Conservation (phyloP, 768 basidiomycete genomes). For the Mycena polygramma region DNA sequence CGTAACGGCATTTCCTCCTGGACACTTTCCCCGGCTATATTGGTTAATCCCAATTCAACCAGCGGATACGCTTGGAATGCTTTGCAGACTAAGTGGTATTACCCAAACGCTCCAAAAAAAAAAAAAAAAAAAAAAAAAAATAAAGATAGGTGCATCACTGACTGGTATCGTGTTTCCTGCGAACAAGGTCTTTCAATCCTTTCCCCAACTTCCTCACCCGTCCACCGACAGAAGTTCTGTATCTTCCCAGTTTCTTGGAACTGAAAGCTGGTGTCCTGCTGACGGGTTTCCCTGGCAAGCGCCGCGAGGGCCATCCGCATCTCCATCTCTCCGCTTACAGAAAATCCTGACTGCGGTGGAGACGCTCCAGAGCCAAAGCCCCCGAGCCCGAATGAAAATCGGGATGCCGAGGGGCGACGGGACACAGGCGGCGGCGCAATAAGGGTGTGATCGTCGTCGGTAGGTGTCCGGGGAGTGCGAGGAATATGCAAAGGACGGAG, state of each 20-base stretch:
- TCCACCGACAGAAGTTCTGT: slow-evolving; percentile 23
- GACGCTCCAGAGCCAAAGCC: slow-evolving; percentile 42
- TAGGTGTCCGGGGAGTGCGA: slow-evolving; percentile 45
- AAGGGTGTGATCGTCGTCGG: slow-evolving; percentile 45
- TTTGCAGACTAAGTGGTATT: no score
- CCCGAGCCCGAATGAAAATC: slow-evolving; percentile 46
- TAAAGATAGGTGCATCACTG: slow-evolving; percentile 13
- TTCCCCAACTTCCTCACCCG: slow-evolving; percentile 48
- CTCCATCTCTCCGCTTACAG: slow-evolving; percentile 72
- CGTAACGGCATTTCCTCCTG: no score
- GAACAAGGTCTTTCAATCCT: slow-evolving; percentile 51
- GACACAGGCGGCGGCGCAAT: slow-evolving; percentile 36
- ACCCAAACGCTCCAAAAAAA: no score
- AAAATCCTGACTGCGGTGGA: slow-evolving; percentile 55
- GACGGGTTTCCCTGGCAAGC: slow-evolving; percentile 43
- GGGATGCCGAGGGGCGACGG: slow-evolving; percentile 33
- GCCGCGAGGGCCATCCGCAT: slow-evolving; percentile 67
- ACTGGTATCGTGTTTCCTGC: slow-evolving; percentile 23
- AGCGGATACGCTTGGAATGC: no score
- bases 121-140: no score
- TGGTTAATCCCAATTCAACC: no score
- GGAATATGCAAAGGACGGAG: slow-evolving; percentile 37
- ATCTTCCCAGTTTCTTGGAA: slow-evolving; percentile 39
- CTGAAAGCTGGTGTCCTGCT: slow-evolving; percentile 27
- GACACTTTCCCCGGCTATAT: no score